A percentile compares a stretch with the other conserved stretches of the same genome.
phyloP scores from a whole-genome alignment of 2,329 filamentous ascomycete genomes.

The Monilinia vaccinii-corymbosi region DNA sequence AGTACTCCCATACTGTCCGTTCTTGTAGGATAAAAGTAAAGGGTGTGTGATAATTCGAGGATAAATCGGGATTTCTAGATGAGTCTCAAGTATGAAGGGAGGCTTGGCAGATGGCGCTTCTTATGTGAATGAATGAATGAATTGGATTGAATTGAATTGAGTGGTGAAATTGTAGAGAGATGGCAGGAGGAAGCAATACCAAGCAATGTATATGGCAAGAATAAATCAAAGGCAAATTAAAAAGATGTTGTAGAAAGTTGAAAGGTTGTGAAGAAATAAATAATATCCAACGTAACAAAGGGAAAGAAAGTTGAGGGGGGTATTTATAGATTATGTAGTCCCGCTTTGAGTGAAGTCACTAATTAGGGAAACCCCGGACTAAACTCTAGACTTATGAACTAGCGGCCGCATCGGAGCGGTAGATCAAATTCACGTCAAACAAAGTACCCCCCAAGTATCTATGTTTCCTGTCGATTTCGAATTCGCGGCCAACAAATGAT shows the following conservation, averaged over 20 bases:
- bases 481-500: not conserved
- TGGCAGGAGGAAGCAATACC: not conserved
- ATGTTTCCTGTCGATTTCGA: not conserved
- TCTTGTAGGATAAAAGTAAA: not conserved
- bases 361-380: not conserved
- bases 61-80: not conserved
- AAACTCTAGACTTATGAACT: not conserved
- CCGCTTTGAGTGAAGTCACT: not conserved
- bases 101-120: no score
- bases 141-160: not conserved
- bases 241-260: not conserved
- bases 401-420: not conserved
- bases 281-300: not conserved
- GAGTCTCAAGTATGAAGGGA: no score
- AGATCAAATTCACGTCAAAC: not conserved
- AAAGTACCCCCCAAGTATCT: not conserved
- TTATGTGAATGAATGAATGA: no score
- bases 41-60: not conserved
- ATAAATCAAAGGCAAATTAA: not conserved
- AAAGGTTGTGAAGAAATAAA: not conserved
- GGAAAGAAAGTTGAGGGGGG: not conserved
- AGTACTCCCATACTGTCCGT: not conserved
- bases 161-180: not conserved
- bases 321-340: constrained; percentile 3
- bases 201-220: not conserved